Percentiles rank a stretch among this genome's conserved stretches.
phyloP scores from a whole-genome alignment of 768 basidiomycete genomes.

The Amanita exitialis region DNA sequence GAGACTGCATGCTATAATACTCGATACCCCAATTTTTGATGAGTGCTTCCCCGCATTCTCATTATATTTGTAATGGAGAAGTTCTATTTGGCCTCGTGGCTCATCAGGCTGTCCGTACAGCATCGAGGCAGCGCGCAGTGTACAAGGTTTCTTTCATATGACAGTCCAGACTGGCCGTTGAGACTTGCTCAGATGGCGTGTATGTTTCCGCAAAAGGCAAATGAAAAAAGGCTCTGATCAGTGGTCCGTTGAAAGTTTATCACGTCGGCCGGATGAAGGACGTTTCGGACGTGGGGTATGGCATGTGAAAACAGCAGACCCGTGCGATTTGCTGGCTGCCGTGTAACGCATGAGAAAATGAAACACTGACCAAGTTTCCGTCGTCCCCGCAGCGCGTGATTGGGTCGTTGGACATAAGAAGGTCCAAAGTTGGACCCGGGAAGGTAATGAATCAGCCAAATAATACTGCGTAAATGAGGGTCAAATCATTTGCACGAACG shows the following conservation, averaged over 20 bases:
- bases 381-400: neutral
- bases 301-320: neutral
- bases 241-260: neutral
- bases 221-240: constrained; percentile 4
- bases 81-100: neutral
- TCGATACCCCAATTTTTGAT: neutral
- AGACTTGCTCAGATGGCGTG: neutral
- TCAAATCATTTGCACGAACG: neutral
- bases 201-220: neutral
- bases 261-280: neutral
- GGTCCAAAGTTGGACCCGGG: neutral
- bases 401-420: neutral
- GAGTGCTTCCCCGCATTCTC: neutral
- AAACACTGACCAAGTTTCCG: constrained; percentile 1
- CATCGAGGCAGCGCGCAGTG: neutral
- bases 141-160: neutral
- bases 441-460: neutral
- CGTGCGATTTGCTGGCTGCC: neutral
- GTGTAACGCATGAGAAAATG: neutral
- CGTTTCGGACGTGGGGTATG: neutral
- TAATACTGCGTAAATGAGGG: neutral
- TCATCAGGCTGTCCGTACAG: neutral
- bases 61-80: neutral
- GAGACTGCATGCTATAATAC: too few relatives aligned
- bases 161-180: neutral